Conservation (phyloP, 1,139 yeast genomes). For the Hyphopichia pseudoburtonii region DNA sequence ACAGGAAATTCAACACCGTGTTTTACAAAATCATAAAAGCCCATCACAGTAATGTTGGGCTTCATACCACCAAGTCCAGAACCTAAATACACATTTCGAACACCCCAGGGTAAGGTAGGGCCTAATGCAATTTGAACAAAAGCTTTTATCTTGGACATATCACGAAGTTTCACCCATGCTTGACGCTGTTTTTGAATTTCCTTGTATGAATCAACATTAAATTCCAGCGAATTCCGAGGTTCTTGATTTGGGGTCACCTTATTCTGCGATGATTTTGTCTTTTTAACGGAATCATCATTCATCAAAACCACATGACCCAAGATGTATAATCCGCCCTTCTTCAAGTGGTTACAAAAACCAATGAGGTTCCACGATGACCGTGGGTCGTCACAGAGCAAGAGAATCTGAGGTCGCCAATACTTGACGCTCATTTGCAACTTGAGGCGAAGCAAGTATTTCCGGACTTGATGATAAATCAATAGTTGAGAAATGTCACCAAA, state of each 20-base stretch:
- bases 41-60: slow-evolving; percentile 90
- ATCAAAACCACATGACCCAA: slow-evolving; percentile 86
- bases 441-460: slow-evolving; percentile 79
- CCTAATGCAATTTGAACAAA: slow-evolving; percentile 92
- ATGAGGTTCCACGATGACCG: slow-evolving; percentile 88
- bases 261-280: not conserved
- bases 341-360: slow-evolving; percentile 90
- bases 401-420: slow-evolving; percentile 95
- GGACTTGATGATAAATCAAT: slow-evolving; percentile 89
- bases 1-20: slow-evolving; percentile 37
- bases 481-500: slow-evolving; percentile 98
- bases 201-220: slow-evolving; percentile 41
- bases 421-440: slow-evolving; percentile 87
- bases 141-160: slow-evolving; percentile 76
- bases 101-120: slow-evolving; percentile 93
- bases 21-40: slow-evolving; percentile 68
- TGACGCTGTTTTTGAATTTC: slow-evolving; percentile 71
- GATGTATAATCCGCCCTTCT: slow-evolving; percentile 90
- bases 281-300: slow-evolving; percentile 36
- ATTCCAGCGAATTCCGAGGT: slow-evolving; percentile 17
- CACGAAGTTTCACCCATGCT: slow-evolving; percentile 85
- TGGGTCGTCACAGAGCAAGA: slow-evolving; percentile 86
- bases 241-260: slow-evolving; percentile 12
- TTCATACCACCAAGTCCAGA: slow-evolving; percentile 97
- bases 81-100: slow-evolving; percentile 83